Evolutionary conservation across 257 asterid genomes (phyloP), one percentile per base, ranked within the genome.

Genomic region (Solanum megistacrolobum): DNA sequence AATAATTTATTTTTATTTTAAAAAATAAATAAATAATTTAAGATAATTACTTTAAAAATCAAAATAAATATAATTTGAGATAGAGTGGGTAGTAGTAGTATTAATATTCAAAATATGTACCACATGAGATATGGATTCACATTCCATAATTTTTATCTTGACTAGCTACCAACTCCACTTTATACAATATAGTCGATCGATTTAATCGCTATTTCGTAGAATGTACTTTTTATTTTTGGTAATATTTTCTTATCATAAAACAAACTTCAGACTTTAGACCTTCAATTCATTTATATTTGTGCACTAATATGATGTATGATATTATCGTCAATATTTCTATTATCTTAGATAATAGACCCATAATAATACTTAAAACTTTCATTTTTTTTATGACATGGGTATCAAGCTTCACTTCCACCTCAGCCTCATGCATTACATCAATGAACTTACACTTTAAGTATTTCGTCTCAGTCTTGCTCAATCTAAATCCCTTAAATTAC

Each of bases 291-390:
- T 12, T 12, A n/a, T n/a, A 60, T 3, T 3, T 60, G 11, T 60
- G 0, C 3, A 7, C 27, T 4, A 60, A 60, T 60, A 60, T 5
- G 5, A 60, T 21, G 3, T 9, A 4, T 58, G 6, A 58, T 4
- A 58, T 58, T 9, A 21, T 60, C 3, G 5, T 21, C 1, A 60
- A 3, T 60, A 2, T 21, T 9, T 9, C 0, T 0, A 60, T 60
- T 21, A 60, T 12, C 5, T 60, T 60, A 9, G 3, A 60, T 2
- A 8, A 60, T 60, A 60, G 6, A 21, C 0, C 27, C 1, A 60
- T 21, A 21, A 21, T 21, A 8, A n/a, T 60, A 60, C 29, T 21
- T 60, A n/a, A 60, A 21, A 8, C 13, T 21, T 21, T 10, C 2
- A 20, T n/a, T 21, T 8, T 21, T 41, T 16, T 60, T 21, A 60